A percentile compares a stretch with the other conserved stretches of the same genome.
Conservation (phyloP, 345 rosid species). For the Cardamine resedifolia region DNA sequence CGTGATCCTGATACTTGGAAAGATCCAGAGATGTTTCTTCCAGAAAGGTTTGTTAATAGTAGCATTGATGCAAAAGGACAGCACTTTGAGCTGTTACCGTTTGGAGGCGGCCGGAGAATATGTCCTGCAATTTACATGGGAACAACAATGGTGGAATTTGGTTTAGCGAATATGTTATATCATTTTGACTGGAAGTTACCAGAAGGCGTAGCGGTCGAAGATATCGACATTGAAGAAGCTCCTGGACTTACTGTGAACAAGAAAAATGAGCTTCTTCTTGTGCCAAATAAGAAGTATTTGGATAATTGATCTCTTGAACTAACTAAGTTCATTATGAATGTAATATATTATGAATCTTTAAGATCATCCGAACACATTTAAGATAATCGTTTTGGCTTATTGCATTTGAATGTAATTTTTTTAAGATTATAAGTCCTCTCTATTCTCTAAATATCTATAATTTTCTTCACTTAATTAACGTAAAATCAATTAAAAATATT, state of each 20-base stretch:
- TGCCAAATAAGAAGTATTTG: constrained; percentile 35
- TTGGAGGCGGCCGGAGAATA: constrained; percentile 22
- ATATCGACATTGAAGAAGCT: constrained; percentile 45
- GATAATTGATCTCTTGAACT: not conserved
- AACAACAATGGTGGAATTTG: constrained; percentile 35
- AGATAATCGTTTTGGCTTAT: too few species aligned
- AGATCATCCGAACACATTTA: too few species aligned
- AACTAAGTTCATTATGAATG: not conserved
- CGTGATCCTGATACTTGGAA: constrained; percentile 43
- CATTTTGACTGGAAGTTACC: constrained; percentile 49
- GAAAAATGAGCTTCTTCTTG: constrained; percentile 37
- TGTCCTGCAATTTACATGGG: constrained; percentile 40
- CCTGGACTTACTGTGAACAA: constrained; percentile 36
- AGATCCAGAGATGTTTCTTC: constrained; percentile 27
- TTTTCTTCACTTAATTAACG: too few species aligned
- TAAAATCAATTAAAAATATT: too few species aligned
- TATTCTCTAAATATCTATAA: too few species aligned
- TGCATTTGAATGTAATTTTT: too few species aligned
- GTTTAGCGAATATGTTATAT: constrained; percentile 44
- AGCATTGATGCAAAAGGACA: constrained; percentile 39
- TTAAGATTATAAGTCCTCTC: too few species aligned
- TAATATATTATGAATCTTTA: too few species aligned
- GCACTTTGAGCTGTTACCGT: constrained; percentile 23
- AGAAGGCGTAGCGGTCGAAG: constrained; percentile 23
- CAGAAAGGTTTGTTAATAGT: constrained; percentile 26